Percentiles rank a stretch among this genome's conserved stretches.
phyloP scores from a whole-genome alignment of 805 yeast species.

The Vanderwaltozyma yarrowii region DNA sequence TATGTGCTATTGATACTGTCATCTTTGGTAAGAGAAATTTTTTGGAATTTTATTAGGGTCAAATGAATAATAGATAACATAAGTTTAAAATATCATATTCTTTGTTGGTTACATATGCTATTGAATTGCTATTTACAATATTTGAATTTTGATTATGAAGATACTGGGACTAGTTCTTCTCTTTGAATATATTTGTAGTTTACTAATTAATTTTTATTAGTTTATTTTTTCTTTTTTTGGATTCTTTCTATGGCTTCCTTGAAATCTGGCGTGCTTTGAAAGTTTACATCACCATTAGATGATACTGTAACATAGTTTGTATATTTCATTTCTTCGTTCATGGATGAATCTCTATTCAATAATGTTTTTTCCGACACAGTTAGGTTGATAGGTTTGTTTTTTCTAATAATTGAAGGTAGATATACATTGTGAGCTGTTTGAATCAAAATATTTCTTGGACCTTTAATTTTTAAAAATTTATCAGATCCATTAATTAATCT shows the following conservation, averaged over 20 bases:
- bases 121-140: too few relatives aligned
- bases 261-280: slow-evolving; percentile 16
- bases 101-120: too few relatives aligned
- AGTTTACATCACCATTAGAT: slow-evolving; percentile 13
- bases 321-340: slow-evolving; percentile 8
- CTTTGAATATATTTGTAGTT: too few relatives aligned
- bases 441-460: slow-evolving; percentile 27
- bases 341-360: slow-evolving; percentile 1
- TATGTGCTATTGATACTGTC: too few relatives aligned
- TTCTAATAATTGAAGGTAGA: background rate
- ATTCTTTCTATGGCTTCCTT: background rate
- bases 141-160: too few relatives aligned
- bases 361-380: background rate
- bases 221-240: too few relatives aligned
- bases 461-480: slow-evolving; percentile 21
- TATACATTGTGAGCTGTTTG: slow-evolving; percentile 12
- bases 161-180: too few relatives aligned
- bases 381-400: background rate
- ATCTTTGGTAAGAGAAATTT: too few relatives aligned
- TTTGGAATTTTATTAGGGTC: too few relatives aligned
- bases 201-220: too few relatives aligned
- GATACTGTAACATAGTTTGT: slow-evolving; percentile 18
- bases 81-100: too few relatives aligned
- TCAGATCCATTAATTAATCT: slow-evolving; percentile 13
- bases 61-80: too few relatives aligned